Base-by-base conservation (phyloP, 108 stramenopile species). In the Fistulifera pelliculosa region DNA sequence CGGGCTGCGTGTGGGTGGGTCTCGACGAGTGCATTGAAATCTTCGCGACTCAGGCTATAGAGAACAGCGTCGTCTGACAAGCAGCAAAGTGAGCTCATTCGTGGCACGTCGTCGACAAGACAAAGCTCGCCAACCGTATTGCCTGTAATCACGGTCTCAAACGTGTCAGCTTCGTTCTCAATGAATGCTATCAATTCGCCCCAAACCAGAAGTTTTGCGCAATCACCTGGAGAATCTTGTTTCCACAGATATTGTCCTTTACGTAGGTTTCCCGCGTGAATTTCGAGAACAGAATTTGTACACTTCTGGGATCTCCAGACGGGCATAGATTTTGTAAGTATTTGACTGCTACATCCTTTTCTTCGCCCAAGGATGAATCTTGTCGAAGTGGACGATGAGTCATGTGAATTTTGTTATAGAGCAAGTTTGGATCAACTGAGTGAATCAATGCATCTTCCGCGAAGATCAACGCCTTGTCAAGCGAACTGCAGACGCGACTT, bases 361-460 rank as follows among this genome's bases (percentile, higher is more conserved):
- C 72, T 41, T 73, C 66, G 8, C 59, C 52, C 43, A 52, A 1
- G 1, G 48, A 43, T 7, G 16, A 28, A 23, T 47, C 26, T 18
- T 21, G 19, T 15, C 58, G 58, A n/a, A 52, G 35, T 38, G 52
- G 22, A 45, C 38, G 26, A 47, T 52, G 50, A 11, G 21, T 27
- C 15, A 31, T 25, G 13, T 7, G 38, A 18, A 6, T 14, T 11
- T 65, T 43, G 1, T 52, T 40, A 22, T 66, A 62, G 27, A 85
- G 38, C 13, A 81, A 47, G 12, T 43, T 50, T 10, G 70, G 60
- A 25, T 77, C 64, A 40, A 52, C 52, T 16, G 67, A 22, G 11
- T 76, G 70, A 52, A 82, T 67, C 31, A 86, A 49, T 18, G 72
- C 70, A 61, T 86, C 75, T 58, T 82, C 85, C 0, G 79, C 80